Evolutionary conservation across 2,329 filamentous ascomycete species (phyloP).

Genomic region (Ascosphaera apis): DNA sequence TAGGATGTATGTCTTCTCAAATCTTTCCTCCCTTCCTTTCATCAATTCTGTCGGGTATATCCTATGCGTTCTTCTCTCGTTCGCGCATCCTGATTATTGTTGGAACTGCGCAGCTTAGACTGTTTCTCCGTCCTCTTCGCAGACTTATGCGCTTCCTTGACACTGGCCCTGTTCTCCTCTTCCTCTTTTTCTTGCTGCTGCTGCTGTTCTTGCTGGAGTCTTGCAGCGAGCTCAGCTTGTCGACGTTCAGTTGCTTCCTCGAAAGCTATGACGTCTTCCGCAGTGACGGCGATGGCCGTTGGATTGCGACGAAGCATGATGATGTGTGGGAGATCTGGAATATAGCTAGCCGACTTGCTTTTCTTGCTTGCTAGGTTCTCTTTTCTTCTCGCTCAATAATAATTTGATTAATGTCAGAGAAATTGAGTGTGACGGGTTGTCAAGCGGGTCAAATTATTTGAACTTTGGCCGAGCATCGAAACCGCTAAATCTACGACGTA

Average conservation of each 20-base stretch:
- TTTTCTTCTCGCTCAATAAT: not conserved
- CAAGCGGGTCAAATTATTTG: too few relatives aligned
- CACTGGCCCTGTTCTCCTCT: too few relatives aligned
- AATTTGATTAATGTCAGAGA: too few relatives aligned
- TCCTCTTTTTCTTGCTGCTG: slow-evolving; percentile 5
- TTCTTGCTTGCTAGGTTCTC: not conserved
- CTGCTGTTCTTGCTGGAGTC: slow-evolving; percentile 8
- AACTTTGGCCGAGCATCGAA: too few relatives aligned
- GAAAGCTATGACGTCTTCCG: slow-evolving; percentile 25
- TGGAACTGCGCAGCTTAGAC: too few relatives aligned
- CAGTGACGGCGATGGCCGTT: slow-evolving; percentile 26
- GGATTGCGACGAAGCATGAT: slow-evolving; percentile 28
- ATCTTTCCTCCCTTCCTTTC: too few relatives aligned
- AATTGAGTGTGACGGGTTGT: too few relatives aligned
- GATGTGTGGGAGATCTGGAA: not conserved
- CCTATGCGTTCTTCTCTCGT: not conserved
- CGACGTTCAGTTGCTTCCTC: slow-evolving; percentile 19
- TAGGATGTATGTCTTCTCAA: too few relatives aligned
- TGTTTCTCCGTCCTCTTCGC: too few relatives aligned
- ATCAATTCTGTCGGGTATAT: not conserved
- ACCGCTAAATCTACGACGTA: too few relatives aligned
- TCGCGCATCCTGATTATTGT: not conserved
- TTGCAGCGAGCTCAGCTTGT: slow-evolving; percentile 7
- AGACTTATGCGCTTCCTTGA: too few relatives aligned
- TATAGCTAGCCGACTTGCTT: not conserved